Base-by-base conservation (phyloP, 208 protist genomes). In the Strigomonas galati region DNA sequence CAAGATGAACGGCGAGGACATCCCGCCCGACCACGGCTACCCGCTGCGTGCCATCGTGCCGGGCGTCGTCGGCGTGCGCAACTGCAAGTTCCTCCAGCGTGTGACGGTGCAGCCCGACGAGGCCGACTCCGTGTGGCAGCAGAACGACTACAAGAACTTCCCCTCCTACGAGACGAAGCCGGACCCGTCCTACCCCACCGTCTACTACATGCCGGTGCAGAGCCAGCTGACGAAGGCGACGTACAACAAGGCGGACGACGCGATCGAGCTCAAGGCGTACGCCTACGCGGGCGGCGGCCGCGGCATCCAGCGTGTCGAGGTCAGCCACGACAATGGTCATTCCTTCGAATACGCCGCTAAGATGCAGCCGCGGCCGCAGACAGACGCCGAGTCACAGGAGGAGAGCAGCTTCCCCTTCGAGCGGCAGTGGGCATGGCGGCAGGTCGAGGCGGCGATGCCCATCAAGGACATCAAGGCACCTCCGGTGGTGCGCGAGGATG, bases 101-200 rank as follows among this genome's bases (percentile, higher is more conserved):
- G 78, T 95, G 21, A 62, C 61, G 15, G 51, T 84, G n/a, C 54
- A 65, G 40, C 48, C 77, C 5, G 60, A 75, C 30, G 90, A 96
- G 62, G 69, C 76, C 30, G 43, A 81, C 21, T 71, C 67, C 5
- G 57, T 83, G 21, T 96, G 85, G 85, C 87, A 96, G 76, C 77
- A 88, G 64, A 79, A 90, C 26, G 87, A 93, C 67, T 96, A 96
- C 82, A 96, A 96, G 70, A 78, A 63, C 57, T 88, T 91, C 59
- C 64, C 71, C 21, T 79, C 87, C 3, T 81, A 84, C 31, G 62
- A 71, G 26, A 67, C 83, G n/a, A 80, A 89, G 48, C 75, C 74
- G 35, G 61, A 89, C 7, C 72, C 76, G 37, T 37, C 56, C 12
- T 62, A 76, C 57, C 67, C 43, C 1, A 67, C 75, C 32, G 78